phyloP scores from a whole-genome alignment of 208 protist genomes.

The Wallacemonas rigidus region DNA sequence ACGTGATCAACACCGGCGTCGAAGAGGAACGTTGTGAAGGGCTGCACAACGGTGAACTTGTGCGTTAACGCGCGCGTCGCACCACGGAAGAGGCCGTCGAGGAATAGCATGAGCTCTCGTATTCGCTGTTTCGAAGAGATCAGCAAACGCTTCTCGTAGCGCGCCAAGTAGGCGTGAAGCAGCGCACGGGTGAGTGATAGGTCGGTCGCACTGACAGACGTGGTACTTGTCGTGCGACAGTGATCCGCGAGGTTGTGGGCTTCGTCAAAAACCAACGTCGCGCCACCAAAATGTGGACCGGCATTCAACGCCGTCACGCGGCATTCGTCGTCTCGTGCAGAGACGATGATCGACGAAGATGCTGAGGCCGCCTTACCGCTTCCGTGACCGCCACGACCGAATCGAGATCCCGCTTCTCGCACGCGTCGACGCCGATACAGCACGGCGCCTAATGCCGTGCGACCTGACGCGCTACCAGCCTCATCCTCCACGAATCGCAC shows the following conservation, averaged over 20 bases:
- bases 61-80: neutral
- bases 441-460: slow-evolving; percentile 17
- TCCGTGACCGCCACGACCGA: too few relatives aligned
- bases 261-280: slow-evolving; percentile 95
- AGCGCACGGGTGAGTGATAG: slow-evolving; percentile 41
- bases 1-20: slow-evolving; percentile 72
- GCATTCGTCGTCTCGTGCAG: slow-evolving; percentile 20
- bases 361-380: too few relatives aligned
- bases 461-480: slow-evolving; percentile 1
- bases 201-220: slow-evolving; percentile 43
- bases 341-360: too few relatives aligned
- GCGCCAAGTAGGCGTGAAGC: slow-evolving; percentile 61
- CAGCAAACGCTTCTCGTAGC: slow-evolving; percentile 83
- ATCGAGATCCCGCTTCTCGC: neutral
- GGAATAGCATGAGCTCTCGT: slow-evolving; percentile 76
- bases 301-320: slow-evolving; percentile 25
- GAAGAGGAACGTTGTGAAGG: slow-evolving; percentile 71
- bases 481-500: neutral
- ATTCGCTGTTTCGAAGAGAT: slow-evolving; percentile 88
- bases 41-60: slow-evolving; percentile 13
- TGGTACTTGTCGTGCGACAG: slow-evolving; percentile 83
- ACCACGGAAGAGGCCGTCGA: slow-evolving; percentile 37
- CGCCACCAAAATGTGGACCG: slow-evolving; percentile 64
- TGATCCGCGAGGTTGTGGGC: slow-evolving; percentile 96
- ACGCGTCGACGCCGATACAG: slow-evolving; percentile 28